phyloP scores from a whole-genome alignment of 2,329 filamentous ascomycete genomes.

The Aureobasidium uvarum region DNA sequence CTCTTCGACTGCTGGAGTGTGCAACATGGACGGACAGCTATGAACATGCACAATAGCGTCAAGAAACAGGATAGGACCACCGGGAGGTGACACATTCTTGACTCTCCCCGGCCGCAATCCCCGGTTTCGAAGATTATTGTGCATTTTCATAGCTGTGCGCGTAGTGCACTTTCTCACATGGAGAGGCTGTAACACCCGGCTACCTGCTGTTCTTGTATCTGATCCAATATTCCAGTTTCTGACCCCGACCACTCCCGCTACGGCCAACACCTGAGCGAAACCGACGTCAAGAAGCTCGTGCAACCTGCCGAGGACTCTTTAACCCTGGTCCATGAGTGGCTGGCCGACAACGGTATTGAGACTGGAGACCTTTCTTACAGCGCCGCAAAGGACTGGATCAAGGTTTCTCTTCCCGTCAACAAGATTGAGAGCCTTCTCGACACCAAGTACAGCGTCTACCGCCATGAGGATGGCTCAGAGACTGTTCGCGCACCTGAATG shows the following conservation, averaged over 20 bases:
- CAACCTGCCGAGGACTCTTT: conserved; percentile 54
- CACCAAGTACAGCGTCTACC: conserved; percentile 55
- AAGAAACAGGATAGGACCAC: background rate
- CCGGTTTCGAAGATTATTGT: background rate
- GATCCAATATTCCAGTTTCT: conserved; percentile 43
- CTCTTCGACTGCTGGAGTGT: background rate
- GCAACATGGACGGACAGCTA: background rate
- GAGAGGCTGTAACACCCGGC: background rate
- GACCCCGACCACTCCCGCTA: conserved; percentile 56
- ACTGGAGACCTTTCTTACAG: conserved; percentile 46
- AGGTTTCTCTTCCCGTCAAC: conserved; percentile 52
- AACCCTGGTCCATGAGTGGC: conserved; percentile 56
- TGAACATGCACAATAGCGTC: background rate
- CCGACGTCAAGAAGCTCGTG: conserved; percentile 55
- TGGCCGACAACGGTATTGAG: conserved; percentile 54
- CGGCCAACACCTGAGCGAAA: conserved; percentile 52
- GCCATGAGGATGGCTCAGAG: conserved; percentile 49
- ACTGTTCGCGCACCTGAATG: conserved; percentile 56
- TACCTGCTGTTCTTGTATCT: background rate
- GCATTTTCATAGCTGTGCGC: background rate
- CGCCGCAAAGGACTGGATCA: conserved; percentile 59
- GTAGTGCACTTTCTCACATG: background rate
- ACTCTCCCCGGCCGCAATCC: background rate
- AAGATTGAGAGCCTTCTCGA: conserved; percentile 55
- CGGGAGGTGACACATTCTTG: background rate